phyloP scores from a whole-genome alignment of 2,329 filamentous ascomycete species.

The Claviceps purpurea region DNA sequence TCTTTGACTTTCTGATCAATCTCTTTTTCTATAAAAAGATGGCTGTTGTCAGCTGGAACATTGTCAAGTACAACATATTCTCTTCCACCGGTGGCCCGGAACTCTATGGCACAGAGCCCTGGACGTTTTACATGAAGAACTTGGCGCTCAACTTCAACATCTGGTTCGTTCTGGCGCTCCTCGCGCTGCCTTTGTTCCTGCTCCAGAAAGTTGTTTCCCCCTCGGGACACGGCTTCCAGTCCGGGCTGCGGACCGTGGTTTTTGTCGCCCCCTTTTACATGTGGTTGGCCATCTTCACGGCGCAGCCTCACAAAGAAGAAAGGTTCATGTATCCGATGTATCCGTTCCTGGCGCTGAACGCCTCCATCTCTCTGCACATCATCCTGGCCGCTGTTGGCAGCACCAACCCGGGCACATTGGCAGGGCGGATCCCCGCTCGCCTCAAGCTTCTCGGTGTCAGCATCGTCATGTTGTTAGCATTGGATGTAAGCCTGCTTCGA shows the following conservation, averaged over 20 bases:
- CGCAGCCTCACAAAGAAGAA: slow-evolving; percentile 95
- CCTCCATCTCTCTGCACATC: slow-evolving; percentile 72
- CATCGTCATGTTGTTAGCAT: slow-evolving; percentile 45
- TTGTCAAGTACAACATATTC: slow-evolving; percentile 92
- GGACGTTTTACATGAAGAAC: slow-evolving; percentile 93
- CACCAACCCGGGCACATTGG: slow-evolving; percentile 49
- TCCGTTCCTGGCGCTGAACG: slow-evolving; percentile 79
- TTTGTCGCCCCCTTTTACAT: slow-evolving; percentile 83
- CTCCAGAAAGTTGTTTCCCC: slow-evolving; percentile 55
- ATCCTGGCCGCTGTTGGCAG: slow-evolving; percentile 63
- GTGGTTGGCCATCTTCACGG: slow-evolving; percentile 83
- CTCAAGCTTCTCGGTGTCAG: slow-evolving; percentile 57
- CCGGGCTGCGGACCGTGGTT: slow-evolving; percentile 60
- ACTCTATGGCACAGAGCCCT: slow-evolving; percentile 90
- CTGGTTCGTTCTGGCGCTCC: slow-evolving; percentile 73
- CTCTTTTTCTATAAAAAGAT: slow-evolving; percentile 74
- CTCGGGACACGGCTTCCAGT: slow-evolving; percentile 50
- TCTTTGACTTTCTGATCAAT: slow-evolving; percentile 58
- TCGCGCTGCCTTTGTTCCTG: slow-evolving; percentile 60
- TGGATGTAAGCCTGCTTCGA: slow-evolving; percentile 56
- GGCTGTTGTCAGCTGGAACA: slow-evolving; percentile 74
- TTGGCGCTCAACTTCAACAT: slow-evolving; percentile 88
- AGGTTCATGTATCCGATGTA: slow-evolving; percentile 98
- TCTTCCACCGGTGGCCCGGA: slow-evolving; percentile 69
- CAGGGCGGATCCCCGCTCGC: slow-evolving; percentile 59